Base-by-base conservation (phyloP, 2,329 filamentous ascomycete genomes). In the Arthrobotrys entomopaga region DNA sequence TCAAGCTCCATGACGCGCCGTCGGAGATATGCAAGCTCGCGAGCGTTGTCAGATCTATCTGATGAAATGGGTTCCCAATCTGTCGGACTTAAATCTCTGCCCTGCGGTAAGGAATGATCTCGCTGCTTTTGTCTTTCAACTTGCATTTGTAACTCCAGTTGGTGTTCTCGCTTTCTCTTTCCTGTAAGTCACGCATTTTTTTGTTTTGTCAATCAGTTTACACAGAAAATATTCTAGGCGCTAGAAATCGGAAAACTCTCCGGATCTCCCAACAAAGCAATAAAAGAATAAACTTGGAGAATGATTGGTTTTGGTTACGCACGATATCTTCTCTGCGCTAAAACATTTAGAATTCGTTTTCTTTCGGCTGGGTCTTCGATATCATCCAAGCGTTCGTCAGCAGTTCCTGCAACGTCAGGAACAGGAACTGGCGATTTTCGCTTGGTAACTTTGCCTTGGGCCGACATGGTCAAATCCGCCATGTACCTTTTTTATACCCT, bases 241-340 rank as follows among this genome's bases (percentile, higher is more conserved):
- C 8, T 16, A 29, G 29, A 29, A 34, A 10, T 5, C 10, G 10
- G 10, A 34, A 34, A 34, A 10, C n/a, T n/a, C n/a, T n/a, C n/a
- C n/a, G n/a, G n/a, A 15, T 6, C 46, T 16, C 40, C n/a, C 29
- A 22, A 56, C 20, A 42, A 34, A 40, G 52, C 10, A 19, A 29
- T 46, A 19, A 46, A 19, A 46, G n/a, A 16, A 13, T 13, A 46
- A 46, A 46, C 20, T 34, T 20, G 15, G 34, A 43, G 34, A 19
- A 34, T 38, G 20, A 52, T 50, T 52, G 40, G 10, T 10, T 34
- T n/a, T 38, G 40, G 52, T 67, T 74, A 74, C 70, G 70, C 70
- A 74, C 70, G 63, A 54, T 74, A 74, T 74, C 70, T 63, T 64
- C 70, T 58, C 29, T 74, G 70, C 11, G 70, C 70, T 2, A 74